Conservation (phyloP, 2,329 filamentous ascomycete genomes). For the Aspergillus neotritici region DNA sequence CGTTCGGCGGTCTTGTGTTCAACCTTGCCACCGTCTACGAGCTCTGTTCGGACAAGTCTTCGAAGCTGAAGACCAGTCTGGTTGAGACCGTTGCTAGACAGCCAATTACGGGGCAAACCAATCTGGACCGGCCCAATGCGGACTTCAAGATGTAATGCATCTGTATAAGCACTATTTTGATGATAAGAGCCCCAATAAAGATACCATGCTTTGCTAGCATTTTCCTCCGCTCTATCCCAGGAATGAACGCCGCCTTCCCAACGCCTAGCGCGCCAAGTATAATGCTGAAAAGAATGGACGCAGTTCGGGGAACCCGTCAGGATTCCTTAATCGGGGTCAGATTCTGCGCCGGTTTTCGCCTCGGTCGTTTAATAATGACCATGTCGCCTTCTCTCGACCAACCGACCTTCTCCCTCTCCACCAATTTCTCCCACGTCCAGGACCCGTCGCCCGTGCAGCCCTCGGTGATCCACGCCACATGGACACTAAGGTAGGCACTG, state of each 20-base stretch:
- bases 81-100: constrained; percentile 63
- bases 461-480: constrained; percentile 64
- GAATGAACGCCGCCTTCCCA: constrained; percentile 12
- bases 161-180: no score
- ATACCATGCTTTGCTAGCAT: neutral
- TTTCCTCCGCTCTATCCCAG: neutral
- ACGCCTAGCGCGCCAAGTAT: constrained; percentile 17
- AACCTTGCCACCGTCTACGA: constrained; percentile 91
- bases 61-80: constrained; percentile 63
- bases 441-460: constrained; percentile 39
- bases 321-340: constrained; percentile 14
- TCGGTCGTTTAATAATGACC: constrained; percentile 66
- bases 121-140: constrained; percentile 65
- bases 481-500: constrained; percentile 69
- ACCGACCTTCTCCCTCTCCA: constrained; percentile 64
- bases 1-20: constrained; percentile 77
- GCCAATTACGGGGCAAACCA: constrained; percentile 49
- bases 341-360: constrained; percentile 19
- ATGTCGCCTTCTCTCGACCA: constrained; percentile 72
- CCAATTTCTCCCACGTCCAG: constrained; percentile 66
- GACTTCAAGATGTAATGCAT: constrained; percentile 74
- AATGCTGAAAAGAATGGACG: constrained; percentile 8
- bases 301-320: no score
- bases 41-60: constrained; percentile 72
- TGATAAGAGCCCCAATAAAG: constrained; percentile 1